Evolutionary conservation across 768 basidiomycete species (phyloP), one percentile per base, ranked within the genome.

Genomic region (Roridomyces roridus): DNA sequence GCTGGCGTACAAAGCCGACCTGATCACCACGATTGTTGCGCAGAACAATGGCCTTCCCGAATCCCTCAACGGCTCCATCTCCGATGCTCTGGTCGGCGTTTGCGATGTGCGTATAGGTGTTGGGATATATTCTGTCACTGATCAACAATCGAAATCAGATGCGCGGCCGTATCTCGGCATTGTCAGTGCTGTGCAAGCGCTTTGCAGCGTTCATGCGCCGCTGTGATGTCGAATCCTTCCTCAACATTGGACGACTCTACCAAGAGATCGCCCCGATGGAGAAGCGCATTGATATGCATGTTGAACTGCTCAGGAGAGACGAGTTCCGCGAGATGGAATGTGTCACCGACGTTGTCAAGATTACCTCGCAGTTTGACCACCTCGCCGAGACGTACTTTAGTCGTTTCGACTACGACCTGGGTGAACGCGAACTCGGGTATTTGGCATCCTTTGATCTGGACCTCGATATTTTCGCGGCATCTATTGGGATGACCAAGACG

Each of bases 321-420:
- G 96, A 95, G 70, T 96, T 99, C 77, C 83, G 89, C 21, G 96
- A 95, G 72, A 84, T 89, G 76, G 96, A 98, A 67, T 98, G 96
- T 71, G 93, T 92, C 18, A 88, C 82, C 64, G 97, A 98, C 68
- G 79, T 98, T 39, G 79, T 83, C 62, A 95, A 91, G 75, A 87
- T 98, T 71, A 87, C 95, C 63, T 88, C 91, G 0, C 94, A 97
- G 69, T 94, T 96, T 62, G 93, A 96, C 52, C 96, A 98, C 69
- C 81, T 98, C 4, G 86, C 91, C 1, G 92, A 94, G 65, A 87
- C 91, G 1, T 91, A 95, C 71, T 94, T 98, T 66, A 80, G 79
- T 51, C 85, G 84, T 17, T 89, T 87, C 61, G 89, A 92, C n/a
- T 83, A 87, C 47, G 97, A 98, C 70, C 73, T 96, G 23, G 94